Evolutionary conservation across 441 rosid genomes (phyloP).

Genomic region (Macaranga tanarius): DNA sequence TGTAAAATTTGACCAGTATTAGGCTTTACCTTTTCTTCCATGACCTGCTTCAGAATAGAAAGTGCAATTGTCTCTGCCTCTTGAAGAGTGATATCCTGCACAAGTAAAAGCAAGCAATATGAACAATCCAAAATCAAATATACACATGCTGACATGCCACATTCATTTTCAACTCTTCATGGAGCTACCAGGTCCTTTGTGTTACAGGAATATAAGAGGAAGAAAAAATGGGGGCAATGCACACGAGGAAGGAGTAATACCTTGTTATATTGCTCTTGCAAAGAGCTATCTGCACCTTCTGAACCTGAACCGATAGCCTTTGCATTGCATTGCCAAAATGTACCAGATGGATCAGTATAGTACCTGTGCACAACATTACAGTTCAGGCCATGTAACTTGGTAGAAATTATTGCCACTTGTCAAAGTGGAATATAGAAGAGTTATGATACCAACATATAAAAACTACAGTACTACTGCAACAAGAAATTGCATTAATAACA

Average conservation of each 20-base stretch:
- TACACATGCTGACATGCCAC: neutral
- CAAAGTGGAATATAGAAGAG: neutral
- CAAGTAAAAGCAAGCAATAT: slow-evolving; percentile 12
- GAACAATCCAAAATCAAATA: neutral
- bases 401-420: neutral
- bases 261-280: slow-evolving; percentile 96
- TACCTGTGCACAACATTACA: slow-evolving; percentile 49
- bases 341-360: slow-evolving; percentile 96
- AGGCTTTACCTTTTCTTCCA: slow-evolving; percentile 87
- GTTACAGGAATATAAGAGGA: neutral
- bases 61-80: slow-evolving; percentile 94
- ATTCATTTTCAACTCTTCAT: slow-evolving; percentile 1
- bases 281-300: slow-evolving; percentile 97
- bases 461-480: neutral
- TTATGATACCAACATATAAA: neutral
- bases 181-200: slow-evolving; percentile 1
- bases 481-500: neutral
- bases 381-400: slow-evolving; percentile 8
- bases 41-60: slow-evolving; percentile 93
- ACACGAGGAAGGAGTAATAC: slow-evolving; percentile 29
- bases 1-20: neutral
- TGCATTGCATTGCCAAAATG: slow-evolving; percentile 99
- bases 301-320: slow-evolving; percentile 98
- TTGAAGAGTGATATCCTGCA: slow-evolving; percentile 73
- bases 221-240: neutral